Base-by-base conservation (phyloP, 306 rosid genomes). In the Lathyrus oleraceus region DNA sequence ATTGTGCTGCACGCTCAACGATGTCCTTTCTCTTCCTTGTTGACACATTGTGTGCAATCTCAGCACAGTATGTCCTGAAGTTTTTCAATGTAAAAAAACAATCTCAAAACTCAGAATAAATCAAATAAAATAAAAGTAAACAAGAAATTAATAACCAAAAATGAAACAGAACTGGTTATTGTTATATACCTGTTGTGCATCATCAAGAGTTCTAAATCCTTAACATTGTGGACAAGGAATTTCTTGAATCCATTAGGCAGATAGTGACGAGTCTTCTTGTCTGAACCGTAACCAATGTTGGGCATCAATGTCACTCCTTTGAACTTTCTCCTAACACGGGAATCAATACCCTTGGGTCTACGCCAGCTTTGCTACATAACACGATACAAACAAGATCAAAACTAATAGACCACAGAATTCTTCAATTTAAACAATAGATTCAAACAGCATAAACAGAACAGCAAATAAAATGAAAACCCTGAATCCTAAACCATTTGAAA, bases 291-390 rank as follows among this genome's bases (percentile, higher is more conserved):
- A 8, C 94, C 94, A 66, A 88, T 81, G 65, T 85, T 88, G 47
- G 90, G 94, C 94, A 88, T 88, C 67, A 88, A 54, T 23, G 76
- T 53, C n/a, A 84, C 81, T 66, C 94, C 94, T 48, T 88, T 88
- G 44, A 85, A 88, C 84, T 85, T 88, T 63, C 90, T 85, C 82
- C 94, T 83, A 8, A 88, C 94, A 10, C 94, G 88, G 1, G 94
- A 88, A 79, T 85, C 94, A 79, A 88, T 88, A 88, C 95, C 95
- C 82, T 88, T 88, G 0, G 95, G 95, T 79, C 91, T 86, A 13
- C 95, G 77, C 89, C 91, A 88, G 82, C 12, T 88, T 25, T 81
- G 6, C 91, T 86, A 84, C 67, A 63, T 44, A 16, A n/a, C 47
- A 62, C 13, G 45, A 40, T 4, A 15, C 6, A 3, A 49, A 56